These are phyloP conservation scores for Millerozyma acaciae DNA, from an alignment of 805 yeast species.

Conservation along the genomic window DNA sequence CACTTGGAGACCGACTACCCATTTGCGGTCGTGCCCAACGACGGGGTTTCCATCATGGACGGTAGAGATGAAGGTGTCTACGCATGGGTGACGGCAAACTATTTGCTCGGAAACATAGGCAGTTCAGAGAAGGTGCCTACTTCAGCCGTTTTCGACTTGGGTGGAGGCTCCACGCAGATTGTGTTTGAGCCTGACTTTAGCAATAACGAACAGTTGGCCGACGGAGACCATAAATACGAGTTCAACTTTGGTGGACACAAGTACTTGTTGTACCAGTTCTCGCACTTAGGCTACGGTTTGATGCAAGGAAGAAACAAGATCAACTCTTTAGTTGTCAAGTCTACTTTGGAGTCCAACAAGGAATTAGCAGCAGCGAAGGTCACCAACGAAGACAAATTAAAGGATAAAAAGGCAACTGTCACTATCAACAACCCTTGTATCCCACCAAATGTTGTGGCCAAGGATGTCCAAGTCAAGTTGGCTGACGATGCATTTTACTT, in stretches of 20 bases:
- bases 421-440: slow-evolving; percentile 77
- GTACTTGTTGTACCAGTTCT: slow-evolving; percentile 83
- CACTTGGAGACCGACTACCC: slow-evolving; percentile 83
- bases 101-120: slow-evolving; percentile 90
- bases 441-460: slow-evolving; percentile 69
- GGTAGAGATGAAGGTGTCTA: slow-evolving; percentile 97
- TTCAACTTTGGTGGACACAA: slow-evolving; percentile 77
- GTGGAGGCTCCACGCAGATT: slow-evolving; percentile 98
- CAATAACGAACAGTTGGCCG: slow-evolving; percentile 63
- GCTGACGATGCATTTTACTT: slow-evolving; percentile 41
- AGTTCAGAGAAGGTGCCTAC: slow-evolving; percentile 71
- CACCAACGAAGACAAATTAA: slow-evolving; percentile 25
- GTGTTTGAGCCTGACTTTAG: slow-evolving; percentile 90
- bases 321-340: slow-evolving; percentile 59
- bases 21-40: slow-evolving; percentile 82
- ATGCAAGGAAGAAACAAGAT: slow-evolving; percentile 89
- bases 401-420: slow-evolving; percentile 38
- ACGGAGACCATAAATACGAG: slow-evolving; percentile 85
- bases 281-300: slow-evolving; percentile 93
- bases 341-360: slow-evolving; percentile 33
- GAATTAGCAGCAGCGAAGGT: slow-evolving; percentile 20
- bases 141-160: slow-evolving; percentile 95
- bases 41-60: slow-evolving; percentile 90
- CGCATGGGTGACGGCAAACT: slow-evolving; percentile 98
- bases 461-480: slow-evolving; percentile 57